phyloP scores from a whole-genome alignment of 1,284 basidiomycete genomes.

The Prillingera fragicola region DNA sequence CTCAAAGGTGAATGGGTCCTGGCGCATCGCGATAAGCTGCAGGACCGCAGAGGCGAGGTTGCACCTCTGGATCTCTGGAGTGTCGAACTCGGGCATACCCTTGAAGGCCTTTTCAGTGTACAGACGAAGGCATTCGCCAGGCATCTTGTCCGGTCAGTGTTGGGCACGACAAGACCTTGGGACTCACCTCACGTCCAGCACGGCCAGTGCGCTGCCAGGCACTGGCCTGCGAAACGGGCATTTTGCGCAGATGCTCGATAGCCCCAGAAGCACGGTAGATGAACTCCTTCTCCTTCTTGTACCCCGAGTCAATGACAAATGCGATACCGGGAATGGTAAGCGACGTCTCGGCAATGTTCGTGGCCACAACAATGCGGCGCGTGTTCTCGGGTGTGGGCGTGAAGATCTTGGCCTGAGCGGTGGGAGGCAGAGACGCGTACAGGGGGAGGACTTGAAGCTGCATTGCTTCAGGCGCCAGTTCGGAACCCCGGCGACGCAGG shows the following conservation, averaged over 20 bases:
- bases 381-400: constrained; percentile 60
- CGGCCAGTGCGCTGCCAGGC: constrained; percentile 78
- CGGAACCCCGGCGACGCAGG: constrained; percentile 61
- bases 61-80: constrained; percentile 83
- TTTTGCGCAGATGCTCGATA: constrained; percentile 80
- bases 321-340: constrained; percentile 95
- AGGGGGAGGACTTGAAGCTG: constrained; percentile 71
- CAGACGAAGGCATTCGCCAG: constrained; percentile 77
- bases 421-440: constrained; percentile 75
- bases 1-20: constrained; percentile 69
- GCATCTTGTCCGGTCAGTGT: no score
- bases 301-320: constrained; percentile 91
- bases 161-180: no score
- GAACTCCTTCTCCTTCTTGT: constrained; percentile 92
- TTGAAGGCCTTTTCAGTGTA: constrained; percentile 76
- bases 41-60: constrained; percentile 75
- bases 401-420: constrained; percentile 75
- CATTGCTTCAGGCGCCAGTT: constrained; percentile 56
- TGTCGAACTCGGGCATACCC: constrained; percentile 60
- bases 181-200: constrained; percentile 85
- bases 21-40: constrained; percentile 74
- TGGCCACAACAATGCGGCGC: constrained; percentile 86
- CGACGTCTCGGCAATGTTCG: constrained; percentile 96
- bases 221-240: constrained; percentile 80
- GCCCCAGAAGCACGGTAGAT: constrained; percentile 68